Evolutionary conservation across 2,329 filamentous ascomycete genomes (phyloP).

Genomic region (Pseudogymnoascus sp.): DNA sequence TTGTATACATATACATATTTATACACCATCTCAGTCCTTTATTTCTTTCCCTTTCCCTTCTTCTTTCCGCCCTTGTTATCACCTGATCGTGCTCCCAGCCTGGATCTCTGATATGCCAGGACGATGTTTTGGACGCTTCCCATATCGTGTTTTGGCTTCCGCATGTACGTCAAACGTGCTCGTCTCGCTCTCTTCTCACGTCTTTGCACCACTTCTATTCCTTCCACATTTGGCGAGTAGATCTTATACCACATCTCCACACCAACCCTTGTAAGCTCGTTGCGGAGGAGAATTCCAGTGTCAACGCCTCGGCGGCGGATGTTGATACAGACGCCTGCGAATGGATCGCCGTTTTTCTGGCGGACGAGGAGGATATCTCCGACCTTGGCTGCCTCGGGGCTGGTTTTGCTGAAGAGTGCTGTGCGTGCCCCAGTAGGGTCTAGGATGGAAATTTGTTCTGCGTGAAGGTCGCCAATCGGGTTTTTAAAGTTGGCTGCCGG

Average conservation of each 20-base stretch:
- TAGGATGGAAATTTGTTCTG: slow-evolving; percentile 61
- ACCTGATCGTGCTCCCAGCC: slow-evolving; percentile 32
- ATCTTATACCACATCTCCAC: slow-evolving; percentile 98
- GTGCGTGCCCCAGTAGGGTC: slow-evolving; percentile 80
- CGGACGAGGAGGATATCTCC: slow-evolving; percentile 91
- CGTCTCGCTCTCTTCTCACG: slow-evolving; percentile 75
- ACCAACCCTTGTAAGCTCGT: slow-evolving; percentile 75
- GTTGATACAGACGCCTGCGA: slow-evolving; percentile 78
- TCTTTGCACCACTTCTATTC: slow-evolving; percentile 89
- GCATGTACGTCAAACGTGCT: slow-evolving; percentile 84
- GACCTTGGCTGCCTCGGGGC: slow-evolving; percentile 69
- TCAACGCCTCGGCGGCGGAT: slow-evolving; percentile 84
- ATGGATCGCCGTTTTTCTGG: slow-evolving; percentile 76
- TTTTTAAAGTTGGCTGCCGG: slow-evolving; percentile 50
- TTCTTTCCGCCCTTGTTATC: slow-evolving; percentile 21
- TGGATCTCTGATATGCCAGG: slow-evolving; percentile 51
- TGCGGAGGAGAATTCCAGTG: slow-evolving; percentile 77
- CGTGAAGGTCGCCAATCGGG: slow-evolving; percentile 59
- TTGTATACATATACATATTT: slow-evolving; percentile 4
- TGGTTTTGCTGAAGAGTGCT: slow-evolving; percentile 68
- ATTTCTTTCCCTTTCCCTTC: slow-evolving; percentile 19
- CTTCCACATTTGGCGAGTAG: slow-evolving; percentile 80
- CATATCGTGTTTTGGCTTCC: slow-evolving; percentile 78
- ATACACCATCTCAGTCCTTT: slow-evolving; percentile 13
- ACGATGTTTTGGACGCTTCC: slow-evolving; percentile 79